Evolutionary conservation across 768 basidiomycete species (phyloP), one percentile per base, ranked within the genome.

Genomic region (Panellus pusillus): DNA sequence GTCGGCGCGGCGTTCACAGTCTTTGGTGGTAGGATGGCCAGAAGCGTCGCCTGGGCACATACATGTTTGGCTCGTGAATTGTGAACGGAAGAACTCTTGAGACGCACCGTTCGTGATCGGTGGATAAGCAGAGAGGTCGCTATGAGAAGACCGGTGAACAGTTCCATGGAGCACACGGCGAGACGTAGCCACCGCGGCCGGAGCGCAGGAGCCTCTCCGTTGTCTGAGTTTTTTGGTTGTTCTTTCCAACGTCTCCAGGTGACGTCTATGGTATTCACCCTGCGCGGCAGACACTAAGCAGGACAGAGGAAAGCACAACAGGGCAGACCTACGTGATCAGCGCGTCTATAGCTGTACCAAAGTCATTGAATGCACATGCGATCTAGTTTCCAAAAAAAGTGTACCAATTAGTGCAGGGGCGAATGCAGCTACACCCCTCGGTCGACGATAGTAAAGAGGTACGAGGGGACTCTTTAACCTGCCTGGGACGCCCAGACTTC

Each of bases 21-120:
- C 53, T 56, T 49, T 9, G 59, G 59, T 2, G 52, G 59, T 14
- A 60, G 35, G 12, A 60, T 42, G 31, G 51, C 50, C 9, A 60
- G 44, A 15, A 54, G 7, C 14, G 55, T 47, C 0, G 28, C 44
- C 59, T 60, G 14, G 27, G 44, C 6, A 3, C 36, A n/a, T n/a
- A 29, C 28, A 6, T 24, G 2, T 24, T 14, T 8, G 32, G 32
- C 32, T 9, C 24, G 17, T 38, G 3, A 24, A 20, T 19, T 0
- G 14, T 20, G 19, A 7, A 20, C 9, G 20, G n/a, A 47, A 19
- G 32, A 32, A 14, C 7, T 44, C 18, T 15, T 15, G 41, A 49
- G 7, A 60, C 54, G 29, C 37, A 57, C 55, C 18, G 47, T 60
- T 40, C 55, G 59, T 17, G 38, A 35, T 38, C 59, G 51, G 27